Evolutionary conservation across 805 yeast species (phyloP).

Genomic region (Candida broadrunensis): DNA sequence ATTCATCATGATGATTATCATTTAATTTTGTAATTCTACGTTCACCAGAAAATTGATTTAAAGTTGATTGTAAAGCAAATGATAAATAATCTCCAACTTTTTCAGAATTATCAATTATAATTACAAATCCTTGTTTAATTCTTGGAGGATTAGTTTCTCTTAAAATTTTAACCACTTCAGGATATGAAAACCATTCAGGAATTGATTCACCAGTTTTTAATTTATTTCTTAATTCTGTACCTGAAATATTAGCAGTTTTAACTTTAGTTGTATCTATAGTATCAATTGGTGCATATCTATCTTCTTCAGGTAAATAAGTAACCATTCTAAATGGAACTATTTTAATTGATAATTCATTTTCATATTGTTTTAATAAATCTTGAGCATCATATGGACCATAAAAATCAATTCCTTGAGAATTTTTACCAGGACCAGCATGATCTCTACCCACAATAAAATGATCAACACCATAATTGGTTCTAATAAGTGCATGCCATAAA

Average conservation of each 20-base stretch:
- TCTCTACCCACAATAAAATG: slow-evolving; percentile 98
- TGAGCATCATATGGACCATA: slow-evolving; percentile 98
- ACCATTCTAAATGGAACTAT: slow-evolving; percentile 97
- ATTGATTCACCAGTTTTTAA: slow-evolving; percentile 82
- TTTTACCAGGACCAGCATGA: slow-evolving; percentile 94
- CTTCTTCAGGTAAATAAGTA: slow-evolving; percentile 92
- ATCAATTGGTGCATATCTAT: slow-evolving; percentile 92
- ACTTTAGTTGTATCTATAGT: slow-evolving; percentile 72
- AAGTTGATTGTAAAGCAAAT: slow-evolving; percentile 82
- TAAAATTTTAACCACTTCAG: slow-evolving; percentile 88
- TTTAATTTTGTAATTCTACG: slow-evolving; percentile 68
- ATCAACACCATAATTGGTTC: slow-evolving; percentile 95
- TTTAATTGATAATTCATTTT: slow-evolving; percentile 77
- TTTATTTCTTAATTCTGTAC: slow-evolving; percentile 89
- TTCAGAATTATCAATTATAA: slow-evolving; percentile 54
- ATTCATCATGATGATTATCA: slow-evolving; percentile 38
- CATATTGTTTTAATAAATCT: slow-evolving; percentile 72
- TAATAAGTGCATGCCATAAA: slow-evolving; percentile 95
- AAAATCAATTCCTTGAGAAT: slow-evolving; percentile 87
- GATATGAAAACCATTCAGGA: slow-evolving; percentile 97
- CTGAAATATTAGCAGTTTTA: slow-evolving; percentile 86
- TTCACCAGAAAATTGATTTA: slow-evolving; percentile 84
- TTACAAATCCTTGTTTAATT: slow-evolving; percentile 78
- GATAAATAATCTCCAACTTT: slow-evolving; percentile 48
- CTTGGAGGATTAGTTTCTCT: slow-evolving; percentile 95